Evolutionary conservation across 106 monocot species (phyloP).

Genomic region (Phalaenopsis aphrodite): DNA sequence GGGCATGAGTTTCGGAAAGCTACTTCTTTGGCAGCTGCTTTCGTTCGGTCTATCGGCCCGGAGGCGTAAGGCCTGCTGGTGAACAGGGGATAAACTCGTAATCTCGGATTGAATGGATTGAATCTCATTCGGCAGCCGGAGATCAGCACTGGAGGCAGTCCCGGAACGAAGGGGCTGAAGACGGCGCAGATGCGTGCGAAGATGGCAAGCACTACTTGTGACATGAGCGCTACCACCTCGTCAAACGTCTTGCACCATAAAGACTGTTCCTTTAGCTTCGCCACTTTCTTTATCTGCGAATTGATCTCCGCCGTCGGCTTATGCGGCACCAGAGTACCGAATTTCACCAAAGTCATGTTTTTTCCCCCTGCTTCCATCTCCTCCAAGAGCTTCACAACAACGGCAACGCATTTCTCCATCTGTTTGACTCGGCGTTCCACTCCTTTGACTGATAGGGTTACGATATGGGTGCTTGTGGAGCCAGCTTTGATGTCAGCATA

Average conservation of each 20-base stretch:
- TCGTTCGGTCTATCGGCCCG: conserved; percentile 24
- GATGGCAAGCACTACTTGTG: conserved; percentile 26
- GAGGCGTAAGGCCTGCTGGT: conserved; percentile 17
- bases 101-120: neutral
- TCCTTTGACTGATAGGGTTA: conserved; percentile 4
- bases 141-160: conserved; percentile 24
- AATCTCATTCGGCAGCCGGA: conserved; percentile 8
- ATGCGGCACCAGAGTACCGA: conserved; percentile 34
- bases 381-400: conserved; percentile 22
- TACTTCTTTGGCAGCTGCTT: neutral
- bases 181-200: conserved; percentile 53
- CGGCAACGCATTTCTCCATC: conserved; percentile 42
- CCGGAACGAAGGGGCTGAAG: conserved; percentile 31
- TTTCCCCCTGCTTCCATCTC: conserved; percentile 41
- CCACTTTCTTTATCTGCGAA: conserved; percentile 36
- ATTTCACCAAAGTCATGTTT: neutral
- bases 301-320: conserved; percentile 21
- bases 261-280: conserved; percentile 44
- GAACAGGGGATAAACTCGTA: neutral
- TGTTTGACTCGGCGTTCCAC: conserved; percentile 38
- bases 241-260: conserved; percentile 51
- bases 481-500: conserved; percentile 57
- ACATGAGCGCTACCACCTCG: conserved; percentile 49
- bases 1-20: conserved; percentile 45
- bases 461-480: neutral